Percentiles rank a stretch among this genome's conserved stretches.
These are phyloP conservation scores for Candida tibetensis DNA, from an alignment of 805 yeast genomes.

Conservation along the genomic window DNA sequence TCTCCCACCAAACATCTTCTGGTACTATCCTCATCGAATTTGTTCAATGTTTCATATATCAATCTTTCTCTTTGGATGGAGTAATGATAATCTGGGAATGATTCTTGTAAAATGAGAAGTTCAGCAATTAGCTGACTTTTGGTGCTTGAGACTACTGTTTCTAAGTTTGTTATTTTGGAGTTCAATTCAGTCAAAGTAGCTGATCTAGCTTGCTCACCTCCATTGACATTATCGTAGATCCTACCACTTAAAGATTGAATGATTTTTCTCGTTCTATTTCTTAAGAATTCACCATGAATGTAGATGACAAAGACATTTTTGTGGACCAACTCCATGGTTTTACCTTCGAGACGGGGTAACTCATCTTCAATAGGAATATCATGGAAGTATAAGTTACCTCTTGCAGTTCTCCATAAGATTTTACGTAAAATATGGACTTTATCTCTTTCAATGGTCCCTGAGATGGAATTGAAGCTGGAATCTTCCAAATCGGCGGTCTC, in stretches of 20 bases:
- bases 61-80: conserved; percentile 51
- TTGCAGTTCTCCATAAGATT: conserved; percentile 41
- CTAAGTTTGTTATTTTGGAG: conserved; percentile 29
- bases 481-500: conserved; percentile 21
- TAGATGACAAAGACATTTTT: conserved; percentile 39
- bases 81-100: conserved; percentile 30
- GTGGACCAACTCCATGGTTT: conserved; percentile 18
- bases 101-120: conserved; percentile 34
- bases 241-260: conserved; percentile 39
- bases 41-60: conserved; percentile 58
- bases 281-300: conserved; percentile 40
- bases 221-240: conserved; percentile 36
- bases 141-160: conserved; percentile 32
- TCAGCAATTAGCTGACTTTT: conserved; percentile 37
- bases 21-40: conserved; percentile 64
- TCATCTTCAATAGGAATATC: conserved; percentile 33
- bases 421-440: conserved; percentile 38
- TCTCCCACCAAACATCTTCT: conserved; percentile 67
- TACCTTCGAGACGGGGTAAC: conserved; percentile 10
- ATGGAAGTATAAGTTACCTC: conserved; percentile 42
- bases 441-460: conserved; percentile 35
- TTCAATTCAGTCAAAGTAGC: conserved; percentile 33
- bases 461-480: conserved; percentile 29
- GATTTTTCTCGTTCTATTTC: conserved; percentile 32
- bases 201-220: conserved; percentile 23